phyloP scores from a whole-genome alignment of 1,284 basidiomycete species.

The Heterobasidion irregulare region DNA sequence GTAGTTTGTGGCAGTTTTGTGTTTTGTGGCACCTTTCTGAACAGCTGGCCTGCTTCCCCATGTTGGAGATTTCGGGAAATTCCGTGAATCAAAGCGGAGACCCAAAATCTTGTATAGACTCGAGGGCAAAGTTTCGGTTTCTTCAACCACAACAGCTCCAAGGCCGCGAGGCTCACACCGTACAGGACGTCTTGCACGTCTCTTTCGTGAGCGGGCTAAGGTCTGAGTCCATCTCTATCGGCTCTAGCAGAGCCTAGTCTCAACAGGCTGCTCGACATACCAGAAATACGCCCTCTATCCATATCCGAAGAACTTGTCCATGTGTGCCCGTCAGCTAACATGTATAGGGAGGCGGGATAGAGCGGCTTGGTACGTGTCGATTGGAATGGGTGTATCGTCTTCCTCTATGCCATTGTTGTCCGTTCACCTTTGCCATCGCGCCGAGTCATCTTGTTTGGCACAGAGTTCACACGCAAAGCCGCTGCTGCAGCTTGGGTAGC shows the following conservation, averaged over 20 bases:
- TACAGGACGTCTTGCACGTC: constrained; percentile 11
- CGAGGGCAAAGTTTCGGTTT: constrained; percentile 19
- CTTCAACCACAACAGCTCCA: constrained; percentile 13
- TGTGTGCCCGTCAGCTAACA: neutral
- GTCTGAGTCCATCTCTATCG: constrained; percentile 18
- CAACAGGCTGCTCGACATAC: constrained; percentile 14
- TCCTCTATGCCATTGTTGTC: neutral
- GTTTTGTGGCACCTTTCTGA: too few relatives aligned
- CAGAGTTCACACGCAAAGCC: neutral
- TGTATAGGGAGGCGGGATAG: too few relatives aligned
- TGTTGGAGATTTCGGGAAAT: neutral
- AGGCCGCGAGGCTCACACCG: constrained; percentile 20
- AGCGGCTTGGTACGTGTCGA: neutral
- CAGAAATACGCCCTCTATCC: constrained; percentile 11
- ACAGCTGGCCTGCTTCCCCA: too few relatives aligned
- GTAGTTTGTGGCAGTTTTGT: too few relatives aligned
- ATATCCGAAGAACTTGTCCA: neutral
- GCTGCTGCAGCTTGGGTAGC: too few relatives aligned
- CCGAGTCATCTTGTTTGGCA: neutral
- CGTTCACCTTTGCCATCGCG: neutral
- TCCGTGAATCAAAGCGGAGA: neutral
- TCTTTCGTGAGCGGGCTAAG: constrained; percentile 21
- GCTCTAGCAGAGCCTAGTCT: constrained; percentile 5
- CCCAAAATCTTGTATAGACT: neutral
- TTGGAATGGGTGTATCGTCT: neutral